Percentiles rank a stretch among this genome's conserved stretches.
Evolutionary conservation across 2,329 filamentous ascomycete species (phyloP).

Genomic region (Botrytis fragariae): DNA sequence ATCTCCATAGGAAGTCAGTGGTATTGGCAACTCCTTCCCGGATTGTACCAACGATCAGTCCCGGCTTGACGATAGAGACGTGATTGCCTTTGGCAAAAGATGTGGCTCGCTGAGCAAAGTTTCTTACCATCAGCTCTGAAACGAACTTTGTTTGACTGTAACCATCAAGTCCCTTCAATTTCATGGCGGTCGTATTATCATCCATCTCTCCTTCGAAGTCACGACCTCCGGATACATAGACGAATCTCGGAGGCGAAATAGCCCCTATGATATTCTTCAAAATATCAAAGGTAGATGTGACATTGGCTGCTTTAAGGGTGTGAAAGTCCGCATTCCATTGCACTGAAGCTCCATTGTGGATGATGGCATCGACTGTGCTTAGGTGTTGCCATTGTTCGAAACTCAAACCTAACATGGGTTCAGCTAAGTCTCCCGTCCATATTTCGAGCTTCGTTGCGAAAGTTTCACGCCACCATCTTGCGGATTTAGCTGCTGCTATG

Average conservation of each 20-base stretch:
- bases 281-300: slow-evolving; percentile 50
- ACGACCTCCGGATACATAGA: slow-evolving; percentile 12
- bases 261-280: slow-evolving; percentile 6
- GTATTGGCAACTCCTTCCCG: slow-evolving; percentile 29
- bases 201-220: background rate
- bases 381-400: slow-evolving; percentile 61
- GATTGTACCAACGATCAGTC: slow-evolving; percentile 28
- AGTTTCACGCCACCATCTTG: slow-evolving; percentile 12
- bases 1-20: slow-evolving; percentile 32
- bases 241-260: background rate
- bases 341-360: slow-evolving; percentile 77
- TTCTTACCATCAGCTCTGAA: slow-evolving; percentile 55
- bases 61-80: slow-evolving; percentile 27
- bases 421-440: slow-evolving; percentile 61
- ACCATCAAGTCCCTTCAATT: slow-evolving; percentile 52
- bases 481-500: slow-evolving; percentile 1
- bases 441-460: slow-evolving; percentile 16
- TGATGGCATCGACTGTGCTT: slow-evolving; percentile 64
- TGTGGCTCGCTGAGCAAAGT: slow-evolving; percentile 13
- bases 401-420: slow-evolving; percentile 72
- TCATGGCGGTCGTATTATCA: background rate
- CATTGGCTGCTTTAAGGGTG: slow-evolving; percentile 64
- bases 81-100: background rate
- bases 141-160: slow-evolving; percentile 90
- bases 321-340: slow-evolving; percentile 72